phyloP scores from a whole-genome alignment of 352 stramenopile genomes.

The Phytopythium delawarense region DNA sequence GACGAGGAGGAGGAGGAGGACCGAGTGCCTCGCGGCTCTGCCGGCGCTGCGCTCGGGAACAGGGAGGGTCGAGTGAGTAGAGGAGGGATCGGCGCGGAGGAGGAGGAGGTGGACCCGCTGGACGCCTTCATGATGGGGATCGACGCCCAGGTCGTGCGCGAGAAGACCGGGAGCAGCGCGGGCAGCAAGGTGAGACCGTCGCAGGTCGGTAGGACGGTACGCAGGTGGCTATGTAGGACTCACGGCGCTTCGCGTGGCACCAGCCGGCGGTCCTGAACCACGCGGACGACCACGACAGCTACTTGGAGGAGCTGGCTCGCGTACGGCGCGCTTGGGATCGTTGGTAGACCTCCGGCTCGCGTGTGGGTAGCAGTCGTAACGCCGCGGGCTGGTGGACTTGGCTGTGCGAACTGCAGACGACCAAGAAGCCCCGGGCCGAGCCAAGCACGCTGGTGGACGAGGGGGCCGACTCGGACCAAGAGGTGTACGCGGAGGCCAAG shows the following conservation, averaged over 20 bases:
- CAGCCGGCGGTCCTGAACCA: slow-evolving; percentile 35
- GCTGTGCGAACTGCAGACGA: slow-evolving; percentile 17
- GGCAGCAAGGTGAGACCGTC: slow-evolving; percentile 28
- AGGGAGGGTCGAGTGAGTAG: not conserved
- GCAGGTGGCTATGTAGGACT: not conserved
- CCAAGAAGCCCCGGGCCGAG: slow-evolving; percentile 26
- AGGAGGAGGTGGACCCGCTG: slow-evolving; percentile 66
- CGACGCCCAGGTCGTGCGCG: slow-evolving; percentile 57
- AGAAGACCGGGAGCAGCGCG: slow-evolving; percentile 17
- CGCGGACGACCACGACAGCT: slow-evolving; percentile 25
- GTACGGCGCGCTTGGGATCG: slow-evolving; percentile 12
- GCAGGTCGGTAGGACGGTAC: not conserved
- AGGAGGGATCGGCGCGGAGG: not conserved
- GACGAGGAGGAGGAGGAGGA: slow-evolving; percentile 43
- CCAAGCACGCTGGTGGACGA: not conserved
- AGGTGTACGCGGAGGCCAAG: slow-evolving; percentile 69
- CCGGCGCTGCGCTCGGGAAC: not conserved
- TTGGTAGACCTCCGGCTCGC: not conserved
- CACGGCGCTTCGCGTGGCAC: not conserved
- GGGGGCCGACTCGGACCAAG: slow-evolving; percentile 58
- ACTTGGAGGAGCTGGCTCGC: slow-evolving; percentile 24
- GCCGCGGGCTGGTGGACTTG: not conserved
- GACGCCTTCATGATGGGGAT: slow-evolving; percentile 87
- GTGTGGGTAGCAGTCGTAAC: not conserved
- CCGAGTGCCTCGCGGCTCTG: not conserved